These are phyloP conservation scores for Pezicula carpinea DNA, from an alignment of 2,329 filamentous ascomycete species.

Conservation along the genomic window DNA sequence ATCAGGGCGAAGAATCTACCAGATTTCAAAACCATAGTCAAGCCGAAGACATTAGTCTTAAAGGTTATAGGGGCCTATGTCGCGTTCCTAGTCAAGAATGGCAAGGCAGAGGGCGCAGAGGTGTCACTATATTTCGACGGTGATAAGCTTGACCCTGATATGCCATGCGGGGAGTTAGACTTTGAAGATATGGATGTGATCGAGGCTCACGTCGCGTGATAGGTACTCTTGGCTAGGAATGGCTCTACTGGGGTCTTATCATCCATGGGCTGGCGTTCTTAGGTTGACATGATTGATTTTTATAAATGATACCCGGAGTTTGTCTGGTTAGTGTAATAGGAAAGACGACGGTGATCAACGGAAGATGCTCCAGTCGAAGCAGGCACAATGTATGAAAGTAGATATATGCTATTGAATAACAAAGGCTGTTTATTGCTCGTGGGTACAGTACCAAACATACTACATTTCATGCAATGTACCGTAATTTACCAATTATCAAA, in stretches of 20 bases:
- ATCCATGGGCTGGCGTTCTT: conserved; percentile 10
- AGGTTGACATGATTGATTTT: background rate
- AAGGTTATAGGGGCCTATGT: conserved; percentile 46
- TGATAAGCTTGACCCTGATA: conserved; percentile 58
- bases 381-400: too few species aligned
- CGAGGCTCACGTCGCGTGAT: conserved; percentile 50
- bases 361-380: too few species aligned
- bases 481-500: too few species aligned
- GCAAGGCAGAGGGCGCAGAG: conserved; percentile 44
- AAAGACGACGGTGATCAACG: background rate
- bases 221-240: background rate
- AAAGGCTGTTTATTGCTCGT: too few species aligned
- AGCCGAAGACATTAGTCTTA: conserved; percentile 52
- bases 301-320: background rate
- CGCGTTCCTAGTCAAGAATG: conserved; percentile 52
- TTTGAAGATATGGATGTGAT: conserved; percentile 71
- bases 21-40: conserved; percentile 46
- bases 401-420: too few species aligned
- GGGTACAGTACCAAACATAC: too few species aligned
- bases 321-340: background rate
- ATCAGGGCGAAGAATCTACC: conserved; percentile 49
- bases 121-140: conserved; percentile 72
- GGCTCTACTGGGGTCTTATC: background rate
- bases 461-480: too few species aligned
- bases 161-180: conserved; percentile 60